Evolutionary conservation across 768 basidiomycete species (phyloP).

Genomic region (Udeniomyces megalosporus): DNA sequence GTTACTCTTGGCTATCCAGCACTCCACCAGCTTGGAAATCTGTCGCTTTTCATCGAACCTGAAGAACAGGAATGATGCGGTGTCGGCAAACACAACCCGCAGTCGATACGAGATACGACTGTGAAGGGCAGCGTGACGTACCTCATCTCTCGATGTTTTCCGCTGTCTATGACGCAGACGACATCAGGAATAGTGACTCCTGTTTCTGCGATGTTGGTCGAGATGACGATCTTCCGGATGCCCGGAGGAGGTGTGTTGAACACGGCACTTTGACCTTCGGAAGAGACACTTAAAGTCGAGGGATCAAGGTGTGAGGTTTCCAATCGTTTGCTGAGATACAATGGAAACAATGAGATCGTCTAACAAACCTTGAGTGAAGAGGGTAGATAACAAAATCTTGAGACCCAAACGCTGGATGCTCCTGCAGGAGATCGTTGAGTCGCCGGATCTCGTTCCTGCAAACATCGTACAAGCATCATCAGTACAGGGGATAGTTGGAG

Average conservation of each 20-base stretch:
- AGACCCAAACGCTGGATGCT: slow-evolving; percentile 55
- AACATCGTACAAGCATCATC: not conserved
- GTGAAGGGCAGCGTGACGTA: slow-evolving; percentile 22
- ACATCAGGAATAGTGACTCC: slow-evolving; percentile 98
- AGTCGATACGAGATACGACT: not conserved
- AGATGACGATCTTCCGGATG: slow-evolving; percentile 82
- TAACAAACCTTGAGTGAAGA: slow-evolving; percentile 54
- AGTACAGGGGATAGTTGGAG: not conserved
- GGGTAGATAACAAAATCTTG: slow-evolving; percentile 60
- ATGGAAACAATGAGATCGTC: not conserved
- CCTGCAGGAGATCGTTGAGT: slow-evolving; percentile 59
- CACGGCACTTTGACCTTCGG: slow-evolving; percentile 74
- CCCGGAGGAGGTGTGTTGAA: slow-evolving; percentile 73
- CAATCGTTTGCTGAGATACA: not conserved
- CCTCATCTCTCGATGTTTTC: slow-evolving; percentile 90
- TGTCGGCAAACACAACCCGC: not conserved
- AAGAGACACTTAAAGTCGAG: slow-evolving; percentile 43
- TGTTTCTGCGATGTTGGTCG: slow-evolving; percentile 79
- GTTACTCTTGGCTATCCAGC: slow-evolving; percentile 79
- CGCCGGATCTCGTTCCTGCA: slow-evolving; percentile 63
- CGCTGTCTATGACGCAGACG: slow-evolving; percentile 80
- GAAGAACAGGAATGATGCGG: not conserved
- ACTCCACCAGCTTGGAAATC: slow-evolving; percentile 76
- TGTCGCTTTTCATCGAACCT: slow-evolving; percentile 96
- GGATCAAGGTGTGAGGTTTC: not conserved